These are phyloP conservation scores for Microascus cirrosus DNA, from an alignment of 2,329 filamentous ascomycete genomes.

Conservation along the genomic window DNA sequence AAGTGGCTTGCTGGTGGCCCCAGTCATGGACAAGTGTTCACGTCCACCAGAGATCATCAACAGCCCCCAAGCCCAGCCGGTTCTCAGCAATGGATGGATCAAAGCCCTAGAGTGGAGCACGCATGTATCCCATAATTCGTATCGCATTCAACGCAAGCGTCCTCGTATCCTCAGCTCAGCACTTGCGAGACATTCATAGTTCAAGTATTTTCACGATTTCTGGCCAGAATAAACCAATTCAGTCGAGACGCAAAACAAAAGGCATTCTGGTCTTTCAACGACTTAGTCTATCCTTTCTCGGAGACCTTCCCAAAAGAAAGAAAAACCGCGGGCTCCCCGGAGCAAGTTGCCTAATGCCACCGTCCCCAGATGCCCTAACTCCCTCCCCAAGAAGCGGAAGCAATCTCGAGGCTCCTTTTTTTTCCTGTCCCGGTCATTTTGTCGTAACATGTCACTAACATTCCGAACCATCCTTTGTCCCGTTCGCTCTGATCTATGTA, in stretches of 20 bases:
- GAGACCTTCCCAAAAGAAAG: background rate
- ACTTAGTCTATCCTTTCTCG: background rate
- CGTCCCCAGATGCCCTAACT: background rate
- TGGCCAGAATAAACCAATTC: background rate
- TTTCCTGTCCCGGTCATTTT: background rate
- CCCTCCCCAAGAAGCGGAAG: background rate
- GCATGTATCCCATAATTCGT: background rate
- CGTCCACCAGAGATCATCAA: background rate
- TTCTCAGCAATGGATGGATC: background rate
- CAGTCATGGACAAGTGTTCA: too few species aligned
- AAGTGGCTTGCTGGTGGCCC: too few species aligned
- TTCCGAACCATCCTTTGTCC: background rate
- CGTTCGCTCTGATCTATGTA: background rate
- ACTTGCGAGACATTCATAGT: background rate
- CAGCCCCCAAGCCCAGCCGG: background rate
- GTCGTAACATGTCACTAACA: background rate
- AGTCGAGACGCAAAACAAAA: background rate
- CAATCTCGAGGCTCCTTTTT: background rate
- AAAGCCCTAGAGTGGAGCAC: background rate
- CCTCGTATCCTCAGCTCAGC: background rate
- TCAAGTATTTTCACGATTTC: background rate
- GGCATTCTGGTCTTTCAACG: background rate
- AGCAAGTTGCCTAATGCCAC: background rate
- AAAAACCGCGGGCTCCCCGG: background rate
- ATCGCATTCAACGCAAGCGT: background rate